Base-by-base conservation (phyloP, 148 eudicot genomes). In the Dysphania ambrosioides region DNA sequence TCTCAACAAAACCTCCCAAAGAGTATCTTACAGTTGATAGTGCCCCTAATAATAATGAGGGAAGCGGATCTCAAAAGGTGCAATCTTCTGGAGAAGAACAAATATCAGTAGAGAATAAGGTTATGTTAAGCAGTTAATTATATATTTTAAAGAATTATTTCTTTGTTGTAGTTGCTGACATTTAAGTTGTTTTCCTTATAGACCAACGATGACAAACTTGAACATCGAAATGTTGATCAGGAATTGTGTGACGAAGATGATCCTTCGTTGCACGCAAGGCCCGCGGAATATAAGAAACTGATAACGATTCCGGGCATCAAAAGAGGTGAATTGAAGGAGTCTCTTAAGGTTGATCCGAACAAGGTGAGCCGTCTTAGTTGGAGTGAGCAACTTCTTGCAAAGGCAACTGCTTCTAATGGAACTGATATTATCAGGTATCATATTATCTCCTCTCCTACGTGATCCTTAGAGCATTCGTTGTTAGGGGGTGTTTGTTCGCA, bases 321-420 rank as follows among this genome's bases (percentile, higher is more conserved):
- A 1, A 90, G 91, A 82, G 89, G 95, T 66, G 88, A 89, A 32
- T 62, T 90, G 30, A 81, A 82, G 62, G 93, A 90, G 73, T 85
- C 92, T 2, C 84, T 93, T 35, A 86, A 89, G 89, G 83, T 86
- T 12, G 98, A 88, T 64, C 78, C 68, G 34, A 85, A 75, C 67
- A 90, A 90, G 70, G 85, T 88, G 24, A 83, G 90, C 72, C 96
- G 96, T 55, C 83, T 93, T 49, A 90, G 96, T 86, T 89, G 91
- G 84, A 91, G 92, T n/a, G 98, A 93, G 71, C 91, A 86, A 79
- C 86, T 88, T 35, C 87, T 93, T 65, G 98, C 89, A 51, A 93
- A 87, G 80, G 86, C 93, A 44, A 86, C 92, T 30, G 82, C 79
- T 65, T 79, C 87, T 58, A 75, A 81, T 78, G 90, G 86, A 78